Conservation (phyloP, 306 rosid species). For the Castanea crenata region DNA sequence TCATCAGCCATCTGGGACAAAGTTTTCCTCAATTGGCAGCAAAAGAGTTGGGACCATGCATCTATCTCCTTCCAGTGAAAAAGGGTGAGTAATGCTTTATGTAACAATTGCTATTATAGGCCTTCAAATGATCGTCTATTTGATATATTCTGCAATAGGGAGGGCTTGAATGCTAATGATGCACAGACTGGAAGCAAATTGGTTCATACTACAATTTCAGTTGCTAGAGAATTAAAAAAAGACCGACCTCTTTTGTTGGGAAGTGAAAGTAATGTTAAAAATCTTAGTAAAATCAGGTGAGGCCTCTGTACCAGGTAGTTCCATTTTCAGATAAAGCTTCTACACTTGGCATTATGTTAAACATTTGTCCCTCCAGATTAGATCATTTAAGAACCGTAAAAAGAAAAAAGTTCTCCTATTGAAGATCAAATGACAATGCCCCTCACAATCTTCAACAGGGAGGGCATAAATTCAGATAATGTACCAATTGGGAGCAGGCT, state of each 20-base stretch:
- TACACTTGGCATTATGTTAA: conserved; percentile 5
- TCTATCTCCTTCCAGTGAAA: conserved; percentile 34
- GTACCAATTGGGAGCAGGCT: conserved; percentile 29
- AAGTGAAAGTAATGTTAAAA: conserved; percentile 39
- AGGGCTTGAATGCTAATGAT: conserved; percentile 34
- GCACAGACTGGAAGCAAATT: conserved; percentile 39
- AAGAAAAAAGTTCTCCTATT: not conserved
- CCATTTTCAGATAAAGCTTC: conserved; percentile 7
- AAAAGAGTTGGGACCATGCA: conserved; percentile 30
- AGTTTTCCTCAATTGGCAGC: conserved; percentile 33
- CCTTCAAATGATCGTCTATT: conserved; percentile 22
- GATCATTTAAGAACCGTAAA: not conserved
- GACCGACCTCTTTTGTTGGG: conserved; percentile 22
- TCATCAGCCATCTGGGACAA: conserved; percentile 39
- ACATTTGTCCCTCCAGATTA: conserved; percentile 1
- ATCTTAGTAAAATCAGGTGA: conserved; percentile 35
- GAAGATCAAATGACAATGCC: conserved; percentile 14
- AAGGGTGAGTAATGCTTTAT: conserved; percentile 36
- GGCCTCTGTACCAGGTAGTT: conserved; percentile 17
- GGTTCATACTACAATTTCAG: conserved; percentile 26
- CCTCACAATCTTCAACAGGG: conserved; percentile 43
- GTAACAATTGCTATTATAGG: conserved; percentile 18
- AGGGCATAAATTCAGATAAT: conserved; percentile 39
- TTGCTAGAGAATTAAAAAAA: conserved; percentile 36
- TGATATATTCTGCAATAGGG: conserved; percentile 37